These are phyloP conservation scores for Leccinum disarticulatum DNA, from an alignment of 768 basidiomycete genomes.

Conservation along the genomic window DNA sequence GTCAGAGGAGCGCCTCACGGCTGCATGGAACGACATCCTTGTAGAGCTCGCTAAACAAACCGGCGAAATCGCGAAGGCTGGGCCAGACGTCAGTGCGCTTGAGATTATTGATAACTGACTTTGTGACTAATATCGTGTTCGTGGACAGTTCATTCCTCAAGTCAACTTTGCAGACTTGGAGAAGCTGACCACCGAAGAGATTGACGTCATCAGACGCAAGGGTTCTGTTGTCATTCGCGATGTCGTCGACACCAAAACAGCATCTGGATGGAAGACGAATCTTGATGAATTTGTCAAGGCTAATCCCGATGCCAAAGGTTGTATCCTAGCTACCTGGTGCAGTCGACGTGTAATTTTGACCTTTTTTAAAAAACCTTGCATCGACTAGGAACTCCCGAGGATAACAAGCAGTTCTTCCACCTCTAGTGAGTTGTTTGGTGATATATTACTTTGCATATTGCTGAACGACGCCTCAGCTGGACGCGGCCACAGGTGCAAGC, in stretches of 20 bases:
- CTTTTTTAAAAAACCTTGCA: not conserved
- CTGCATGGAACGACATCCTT: slow-evolving; percentile 60
- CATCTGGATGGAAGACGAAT: slow-evolving; percentile 55
- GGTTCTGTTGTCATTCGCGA: slow-evolving; percentile 63
- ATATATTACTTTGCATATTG: not conserved
- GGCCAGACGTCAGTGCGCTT: slow-evolving; percentile 44
- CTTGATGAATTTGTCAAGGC: slow-evolving; percentile 55
- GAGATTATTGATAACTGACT: not conserved
- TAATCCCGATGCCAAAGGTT: slow-evolving; percentile 59
- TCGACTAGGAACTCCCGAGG: slow-evolving; percentile 46
- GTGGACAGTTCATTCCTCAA: slow-evolving; percentile 56
- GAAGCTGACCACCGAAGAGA: slow-evolving; percentile 43
- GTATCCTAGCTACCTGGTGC: not conserved
- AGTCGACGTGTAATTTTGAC: not conserved
- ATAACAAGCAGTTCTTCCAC: slow-evolving; percentile 72
- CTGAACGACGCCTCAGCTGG: slow-evolving; percentile 35
- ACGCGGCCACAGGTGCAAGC: slow-evolving; percentile 62
- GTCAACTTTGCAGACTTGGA: slow-evolving; percentile 56
- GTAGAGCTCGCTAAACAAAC: slow-evolving; percentile 48
- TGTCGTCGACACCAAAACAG: slow-evolving; percentile 57
- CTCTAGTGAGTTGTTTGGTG: slow-evolving; percentile 52
- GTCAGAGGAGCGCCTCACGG: slow-evolving; percentile 47
- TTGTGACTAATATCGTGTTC: not conserved
- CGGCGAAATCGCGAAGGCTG: slow-evolving; percentile 44
- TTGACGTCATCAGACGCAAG: slow-evolving; percentile 50